Evolutionary conservation across 345 rosid species (phyloP), one percentile per base, ranked within the genome.

Genomic region (Raphanus sativus): DNA sequence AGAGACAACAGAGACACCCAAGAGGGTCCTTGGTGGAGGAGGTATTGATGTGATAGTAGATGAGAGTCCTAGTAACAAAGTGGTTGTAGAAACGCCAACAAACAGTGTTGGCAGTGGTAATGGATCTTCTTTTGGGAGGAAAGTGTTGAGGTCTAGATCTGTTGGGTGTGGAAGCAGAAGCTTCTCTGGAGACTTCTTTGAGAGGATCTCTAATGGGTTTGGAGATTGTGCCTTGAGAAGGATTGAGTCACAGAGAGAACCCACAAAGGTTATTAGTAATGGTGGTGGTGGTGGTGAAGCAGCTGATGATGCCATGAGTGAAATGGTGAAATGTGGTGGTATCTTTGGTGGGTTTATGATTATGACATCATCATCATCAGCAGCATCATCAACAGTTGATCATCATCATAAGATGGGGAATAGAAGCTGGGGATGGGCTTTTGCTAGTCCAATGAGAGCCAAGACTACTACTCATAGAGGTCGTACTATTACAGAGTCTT

Each of bases 161-260:
- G 96, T 91, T 2, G 99, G 99, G 3, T 93, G 98, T 54, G 99
- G 99, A 29, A 93, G 97, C 90, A 75, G 99, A 83, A 96, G 99
- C 81, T 96, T 96, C 81, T 93, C 98, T 6, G 98, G 99, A 24
- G 99, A 95, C 70, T 95, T 92, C 81, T 91, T 95, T 15, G 99
- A 90, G 81, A 91, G 96, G 84, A 88, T 95, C 81, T 92, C 98
- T 6, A 94, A 89, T 34, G 99, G 99, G 68, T 89, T 92, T 65
- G 99, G 99, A 9, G 99, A 96, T 77, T 96, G 99, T 70, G 87
- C 98, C 10, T 87, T 96, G n/a, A 82, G 97, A 62, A 83, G 98
- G 85, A 97, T 91, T 15, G 99, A 96, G 75, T 96, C 99, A 10
- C 98, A 96, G 45, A 85, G 98, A 61, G 99, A 96, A 85, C 9